Conservation (phyloP, 768 basidiomycete genomes). For the Daedaleopsis sinensis region DNA sequence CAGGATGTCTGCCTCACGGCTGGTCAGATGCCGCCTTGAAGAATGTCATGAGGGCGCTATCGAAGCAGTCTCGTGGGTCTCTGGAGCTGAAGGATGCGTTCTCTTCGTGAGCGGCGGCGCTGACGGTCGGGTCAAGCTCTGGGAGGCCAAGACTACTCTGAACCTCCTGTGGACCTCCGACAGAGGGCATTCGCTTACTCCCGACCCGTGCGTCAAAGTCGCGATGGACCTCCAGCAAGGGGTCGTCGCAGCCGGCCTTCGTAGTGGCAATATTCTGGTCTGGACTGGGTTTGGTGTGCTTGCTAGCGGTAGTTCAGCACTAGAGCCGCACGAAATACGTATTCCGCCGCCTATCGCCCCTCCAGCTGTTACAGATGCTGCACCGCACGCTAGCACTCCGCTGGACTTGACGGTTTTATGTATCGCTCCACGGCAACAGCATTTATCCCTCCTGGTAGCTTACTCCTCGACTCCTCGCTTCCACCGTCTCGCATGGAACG, state of each 20-base stretch:
- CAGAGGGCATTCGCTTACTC: conserved; percentile 36
- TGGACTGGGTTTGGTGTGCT: conserved; percentile 49
- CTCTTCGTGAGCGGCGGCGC: conserved; percentile 54
- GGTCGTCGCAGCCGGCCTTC: conserved; percentile 51
- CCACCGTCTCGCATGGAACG: conserved; percentile 50
- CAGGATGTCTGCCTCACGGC: conserved; percentile 46
- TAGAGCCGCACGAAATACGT: conserved; percentile 16
- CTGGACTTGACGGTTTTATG: conserved; percentile 11
- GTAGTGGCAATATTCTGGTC: conserved; percentile 59
- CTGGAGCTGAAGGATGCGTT: conserved; percentile 10
- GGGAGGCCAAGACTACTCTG: conserved; percentile 56
- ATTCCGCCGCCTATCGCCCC: conserved; percentile 17
- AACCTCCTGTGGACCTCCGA: conserved; percentile 68
- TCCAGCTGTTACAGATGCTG: conserved; percentile 3
- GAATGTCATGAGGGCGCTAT: conserved; percentile 71
- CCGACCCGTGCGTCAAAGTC: conserved; percentile 57
- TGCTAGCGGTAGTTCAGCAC: conserved; percentile 1
- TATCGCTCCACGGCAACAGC: conserved; percentile 4
- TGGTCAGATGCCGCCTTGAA: conserved; percentile 49
- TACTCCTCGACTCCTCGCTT: conserved; percentile 54
- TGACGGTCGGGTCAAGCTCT: conserved; percentile 75
- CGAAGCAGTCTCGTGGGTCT: conserved; percentile 51
- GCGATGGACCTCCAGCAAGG: conserved; percentile 46
- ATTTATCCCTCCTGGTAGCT: conserved; percentile 48
- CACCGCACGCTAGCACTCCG: not conserved